Percentiles rank a stretch among this genome's conserved stretches.
Evolutionary conservation across 257 asterid genomes (phyloP).

Genomic region (Nicotiana benthamiana): DNA sequence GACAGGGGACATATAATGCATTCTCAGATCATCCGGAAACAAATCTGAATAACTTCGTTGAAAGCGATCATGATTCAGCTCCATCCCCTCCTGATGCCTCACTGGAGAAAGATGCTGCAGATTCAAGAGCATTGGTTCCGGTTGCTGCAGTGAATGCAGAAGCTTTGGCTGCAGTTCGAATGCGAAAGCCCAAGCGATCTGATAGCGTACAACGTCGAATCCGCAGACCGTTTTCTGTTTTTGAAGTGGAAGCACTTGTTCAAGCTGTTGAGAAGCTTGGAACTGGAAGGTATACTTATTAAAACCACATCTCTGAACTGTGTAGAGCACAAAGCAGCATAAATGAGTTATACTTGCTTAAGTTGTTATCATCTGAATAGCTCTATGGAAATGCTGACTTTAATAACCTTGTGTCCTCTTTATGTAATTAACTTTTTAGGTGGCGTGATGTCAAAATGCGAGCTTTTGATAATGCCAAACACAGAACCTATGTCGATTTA

Average conservation of each 20-base stretch:
- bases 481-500: conserved; percentile 24
- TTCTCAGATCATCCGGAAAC: conserved; percentile 23
- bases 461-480: conserved; percentile 23
- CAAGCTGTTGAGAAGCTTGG: conserved; percentile 45
- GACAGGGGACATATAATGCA: conserved; percentile 18
- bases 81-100: conserved; percentile 46
- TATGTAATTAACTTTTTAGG: not conserved
- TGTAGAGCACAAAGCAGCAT: not conserved
- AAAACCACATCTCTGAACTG: not conserved
- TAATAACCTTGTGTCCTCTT: not conserved
- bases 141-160: conserved; percentile 34
- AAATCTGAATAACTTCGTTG: conserved; percentile 37
- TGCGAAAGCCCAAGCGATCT: conserved; percentile 51
- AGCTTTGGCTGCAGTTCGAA: conserved; percentile 41
- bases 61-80: conserved; percentile 51
- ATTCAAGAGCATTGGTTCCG: conserved; percentile 51
- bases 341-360: not conserved
- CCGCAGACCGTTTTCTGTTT: conserved; percentile 72
- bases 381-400: not conserved
- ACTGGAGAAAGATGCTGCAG: conserved; percentile 28
- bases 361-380: not conserved
- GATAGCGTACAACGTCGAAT: conserved; percentile 60
- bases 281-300: conserved; percentile 24
- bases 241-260: conserved; percentile 76
- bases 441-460: conserved; percentile 24